phyloP scores from a whole-genome alignment of 2,329 filamentous ascomycete species.

The Kalaharituber pfeilii region DNA sequence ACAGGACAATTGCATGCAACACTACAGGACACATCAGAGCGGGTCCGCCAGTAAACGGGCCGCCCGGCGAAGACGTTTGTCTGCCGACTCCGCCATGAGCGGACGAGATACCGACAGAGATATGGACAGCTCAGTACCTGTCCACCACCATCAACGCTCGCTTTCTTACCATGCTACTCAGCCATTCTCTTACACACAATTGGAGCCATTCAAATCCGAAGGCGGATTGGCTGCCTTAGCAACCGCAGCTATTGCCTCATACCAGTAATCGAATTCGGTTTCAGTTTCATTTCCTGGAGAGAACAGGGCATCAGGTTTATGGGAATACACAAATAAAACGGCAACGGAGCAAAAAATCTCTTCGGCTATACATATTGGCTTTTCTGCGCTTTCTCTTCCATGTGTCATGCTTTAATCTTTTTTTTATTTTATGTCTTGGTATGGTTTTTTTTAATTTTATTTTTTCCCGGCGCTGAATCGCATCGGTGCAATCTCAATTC shows the following conservation, averaged over 20 bases:
- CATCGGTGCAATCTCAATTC: constrained; percentile 2
- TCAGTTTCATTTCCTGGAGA: background rate
- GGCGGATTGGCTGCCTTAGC: constrained; percentile 21
- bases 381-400: constrained; percentile 4
- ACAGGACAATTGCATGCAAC: constrained; percentile 24
- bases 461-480: background rate
- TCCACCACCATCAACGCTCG: constrained; percentile 8
- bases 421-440: background rate
- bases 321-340: background rate
- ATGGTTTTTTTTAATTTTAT: background rate
- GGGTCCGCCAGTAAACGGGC: constrained; percentile 21
- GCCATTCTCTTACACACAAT: constrained; percentile 9
- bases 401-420: constrained; percentile 1
- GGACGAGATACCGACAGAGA: constrained; percentile 3
- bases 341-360: background rate
- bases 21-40: constrained; percentile 22
- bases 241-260: constrained; percentile 21
- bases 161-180: constrained; percentile 18
- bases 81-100: constrained; percentile 5
- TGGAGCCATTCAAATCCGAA: constrained; percentile 19
- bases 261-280: constrained; percentile 8
- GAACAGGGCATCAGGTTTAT: background rate
- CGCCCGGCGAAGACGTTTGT: constrained; percentile 20
- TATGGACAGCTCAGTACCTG: constrained; percentile 5
- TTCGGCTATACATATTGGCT: background rate